Base-by-base conservation (phyloP, 129 eudicot species). In the Centella asiatica region DNA sequence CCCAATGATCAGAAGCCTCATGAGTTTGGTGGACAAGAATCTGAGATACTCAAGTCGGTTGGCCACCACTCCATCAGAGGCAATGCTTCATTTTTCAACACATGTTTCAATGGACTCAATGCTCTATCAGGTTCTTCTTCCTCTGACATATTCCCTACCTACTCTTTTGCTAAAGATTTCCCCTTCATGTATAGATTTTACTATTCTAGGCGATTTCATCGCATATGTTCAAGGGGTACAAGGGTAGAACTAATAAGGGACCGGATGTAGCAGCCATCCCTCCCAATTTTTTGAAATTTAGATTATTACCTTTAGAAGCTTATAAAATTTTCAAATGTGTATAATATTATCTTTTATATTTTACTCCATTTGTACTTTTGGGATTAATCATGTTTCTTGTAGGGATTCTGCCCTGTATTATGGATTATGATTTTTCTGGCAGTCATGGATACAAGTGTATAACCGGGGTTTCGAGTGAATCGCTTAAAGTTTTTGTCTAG, bases 31-130 rank as follows among this genome's bases (percentile, higher is more conserved):
- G 14, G 71, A 51, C 18, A 68, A 27, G 9, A 52, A 44, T 5
- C 67, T 1, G 57, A 53, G 20, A 12, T 55, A 26, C 22, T 52
- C 26, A 26, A 50, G 20, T 52, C 70, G 6, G 32, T 46, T 25
- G 28, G n/a, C 7, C 69, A 24, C 44, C 56, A 19, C 63, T 61
- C 22, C 47, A 25, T 17, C 62, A 59, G 42, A 31, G 95, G 87
- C 36, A 61, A 66, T 34, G 54, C 95, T 19, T 85, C 97, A 7
- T 89, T 89, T 68, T 78, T 78, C 76, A 89, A 80, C 62, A 78
- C 95, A 11, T 77, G 78, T 71, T 85, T 89, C 82, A 85, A 89
- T 72, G 95, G 88, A 14, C 84, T 89, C 68, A 89, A 85, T 62
- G 92, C 97, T 69, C 72, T 89, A 26, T 85, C 97, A 76, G 97